These are phyloP conservation scores for Venturia pyrina DNA, from an alignment of 2,329 filamentous ascomycete species.

Conservation along the genomic window DNA sequence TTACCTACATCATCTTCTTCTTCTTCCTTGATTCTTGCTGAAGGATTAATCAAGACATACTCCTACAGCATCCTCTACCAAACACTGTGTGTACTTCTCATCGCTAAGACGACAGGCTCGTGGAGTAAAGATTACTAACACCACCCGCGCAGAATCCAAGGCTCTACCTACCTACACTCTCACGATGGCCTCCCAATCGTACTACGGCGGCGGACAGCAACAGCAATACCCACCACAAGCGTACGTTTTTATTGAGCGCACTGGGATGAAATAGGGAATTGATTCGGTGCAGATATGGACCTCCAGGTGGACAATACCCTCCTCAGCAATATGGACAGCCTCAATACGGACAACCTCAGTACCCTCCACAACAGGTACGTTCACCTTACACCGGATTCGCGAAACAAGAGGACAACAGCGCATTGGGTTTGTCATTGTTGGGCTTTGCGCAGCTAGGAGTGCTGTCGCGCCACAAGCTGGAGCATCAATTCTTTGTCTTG, in stretches of 20 bases:
- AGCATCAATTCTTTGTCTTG: neutral
- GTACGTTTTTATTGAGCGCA: neutral
- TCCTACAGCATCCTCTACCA: too few relatives aligned
- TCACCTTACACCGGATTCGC: neutral
- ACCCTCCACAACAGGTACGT: constrained; percentile 5
- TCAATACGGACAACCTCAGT: neutral
- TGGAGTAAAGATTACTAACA: neutral
- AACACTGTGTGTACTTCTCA: too few relatives aligned
- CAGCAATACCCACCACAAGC: constrained; percentile 20
- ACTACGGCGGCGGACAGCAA: constrained; percentile 19
- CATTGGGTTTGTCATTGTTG: neutral
- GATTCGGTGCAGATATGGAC: neutral
- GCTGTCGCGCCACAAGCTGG: neutral
- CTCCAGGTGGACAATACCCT: constrained; percentile 9
- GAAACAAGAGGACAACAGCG: neutral
- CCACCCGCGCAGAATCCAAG: neutral
- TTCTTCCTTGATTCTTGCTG: neutral
- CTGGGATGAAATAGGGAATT: neutral
- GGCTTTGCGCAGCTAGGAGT: neutral
- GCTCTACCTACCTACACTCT: neutral
- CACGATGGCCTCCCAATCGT: constrained; percentile 28
- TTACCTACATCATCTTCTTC: neutral
- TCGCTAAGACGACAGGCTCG: too few relatives aligned
- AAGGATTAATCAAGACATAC: neutral
- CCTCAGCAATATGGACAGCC: neutral